These are phyloP conservation scores for Cucurbita ficifolia DNA, from an alignment of 306 rosid species.

Conservation along the genomic window DNA sequence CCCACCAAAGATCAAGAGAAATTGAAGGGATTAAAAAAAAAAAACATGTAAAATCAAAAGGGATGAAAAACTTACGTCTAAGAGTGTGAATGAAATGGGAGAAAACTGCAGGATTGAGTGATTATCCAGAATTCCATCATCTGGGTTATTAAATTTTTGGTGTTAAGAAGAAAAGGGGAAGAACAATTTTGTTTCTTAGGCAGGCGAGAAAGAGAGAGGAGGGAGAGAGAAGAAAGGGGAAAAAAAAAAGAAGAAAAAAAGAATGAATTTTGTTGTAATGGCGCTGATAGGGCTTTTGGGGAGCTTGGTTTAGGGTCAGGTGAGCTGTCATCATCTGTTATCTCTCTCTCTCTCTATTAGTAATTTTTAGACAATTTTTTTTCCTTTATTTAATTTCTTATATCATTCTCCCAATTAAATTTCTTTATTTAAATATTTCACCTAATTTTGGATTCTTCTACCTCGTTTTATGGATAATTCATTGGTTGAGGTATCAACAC, in stretches of 20 bases:
- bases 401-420: not conserved
- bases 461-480: no score
- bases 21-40: no score
- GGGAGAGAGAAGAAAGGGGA: not conserved
- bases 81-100: not conserved
- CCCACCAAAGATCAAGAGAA: not conserved
- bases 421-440: not conserved
- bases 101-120: not conserved
- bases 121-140: not conserved
- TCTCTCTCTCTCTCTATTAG: not conserved
- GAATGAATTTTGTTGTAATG: not conserved
- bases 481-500: no score
- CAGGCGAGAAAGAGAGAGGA: slow-evolving; percentile 1
- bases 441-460: no score
- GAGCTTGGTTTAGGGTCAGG: not conserved
- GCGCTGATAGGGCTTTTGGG: not conserved
- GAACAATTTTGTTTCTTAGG: slow-evolving; percentile 4
- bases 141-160: not conserved
- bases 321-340: slow-evolving; percentile 7
- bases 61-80: not conserved
- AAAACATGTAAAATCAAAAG: not conserved
- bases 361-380: not conserved
- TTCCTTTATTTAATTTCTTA: not conserved
- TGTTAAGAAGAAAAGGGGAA: not conserved
- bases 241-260: not conserved